Base-by-base conservation (phyloP, 805 yeast species). In the Suhomyces vadensis region DNA sequence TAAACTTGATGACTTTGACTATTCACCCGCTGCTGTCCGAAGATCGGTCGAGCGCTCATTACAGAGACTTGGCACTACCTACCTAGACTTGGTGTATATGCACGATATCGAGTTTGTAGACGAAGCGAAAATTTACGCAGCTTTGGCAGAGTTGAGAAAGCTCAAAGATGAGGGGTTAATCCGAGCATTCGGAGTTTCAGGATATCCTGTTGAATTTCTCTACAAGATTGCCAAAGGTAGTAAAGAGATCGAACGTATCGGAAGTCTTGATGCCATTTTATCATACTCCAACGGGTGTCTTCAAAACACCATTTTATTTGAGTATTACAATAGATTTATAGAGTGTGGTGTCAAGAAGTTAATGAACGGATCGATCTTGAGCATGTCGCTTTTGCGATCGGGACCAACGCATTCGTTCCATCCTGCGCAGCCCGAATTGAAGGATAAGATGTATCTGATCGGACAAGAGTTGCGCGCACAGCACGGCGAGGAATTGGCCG, bases 71-170 rank as follows among this genome's bases (percentile, higher is more conserved):
- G 58, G 75, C 31, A 86, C 96, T 0, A 47, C 53, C 2, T 88
- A 89, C 60, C 60, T 92, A 50, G 97, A 91, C 61, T 66, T 87
- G 47, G 91, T 92, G 5, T 87, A 87, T 61, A 70, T 90, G 53
- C 98, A 92, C 64, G 98, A 91, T 58, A 79, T 90, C 37, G 98
- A 91, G 60, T 92, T 91, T 63, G 85, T 82, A 6, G 60, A 74
- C 0, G 76, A 75, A 24, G 69, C 61, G 1, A 77, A 77, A 17
- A 78, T 83, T 4, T 55, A 78, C 11, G 83, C 62, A 20, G 97
- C 96, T 0, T 67, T 92, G 41, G 65, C 61, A 21, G 83, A 81
- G 52, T 69, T 89, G 52, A 75, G 69, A 53, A 63, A 60, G 38
- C 65, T 91, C 53, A 86, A 88, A 57, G 52, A 71, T 5, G 81